These are phyloP conservation scores for Tetrapyrgos nigripes DNA, from an alignment of 1,284 basidiomycete species.

Conservation along the genomic window DNA sequence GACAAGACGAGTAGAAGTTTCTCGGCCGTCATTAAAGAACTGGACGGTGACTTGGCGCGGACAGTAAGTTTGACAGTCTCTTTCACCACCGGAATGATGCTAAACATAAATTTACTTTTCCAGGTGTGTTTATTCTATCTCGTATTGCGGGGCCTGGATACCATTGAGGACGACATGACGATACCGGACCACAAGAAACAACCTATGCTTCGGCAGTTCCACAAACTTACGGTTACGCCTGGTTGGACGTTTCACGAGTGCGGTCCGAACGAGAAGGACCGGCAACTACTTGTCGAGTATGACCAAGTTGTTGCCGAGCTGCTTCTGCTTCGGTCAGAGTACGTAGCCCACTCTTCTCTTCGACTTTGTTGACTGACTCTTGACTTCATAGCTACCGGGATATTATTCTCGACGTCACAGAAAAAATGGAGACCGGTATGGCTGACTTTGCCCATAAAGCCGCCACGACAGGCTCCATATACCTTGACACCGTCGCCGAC, in stretches of 20 bases:
- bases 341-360: slow-evolving; percentile 32
- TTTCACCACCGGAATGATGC: slow-evolving; percentile 2
- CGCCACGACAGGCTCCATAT: slow-evolving; percentile 70
- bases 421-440: slow-evolving; percentile 95
- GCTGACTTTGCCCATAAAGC: slow-evolving; percentile 92
- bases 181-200: slow-evolving; percentile 89
- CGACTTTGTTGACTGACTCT: slow-evolving; percentile 4
- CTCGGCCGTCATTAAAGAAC: slow-evolving; percentile 93
- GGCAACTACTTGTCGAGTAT: slow-evolving; percentile 88
- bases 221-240: slow-evolving; percentile 80
- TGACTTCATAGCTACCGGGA: slow-evolving; percentile 66
- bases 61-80: slow-evolving; percentile 64
- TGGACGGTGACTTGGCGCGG: slow-evolving; percentile 94
- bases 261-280: slow-evolving; percentile 92
- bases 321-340: slow-evolving; percentile 70
- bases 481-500: slow-evolving; percentile 79
- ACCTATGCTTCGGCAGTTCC: slow-evolving; percentile 85
- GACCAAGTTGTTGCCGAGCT: slow-evolving; percentile 87
- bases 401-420: slow-evolving; percentile 84
- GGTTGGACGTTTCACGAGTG: slow-evolving; percentile 90
- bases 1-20: slow-evolving; percentile 93
- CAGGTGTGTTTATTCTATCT: slow-evolving; percentile 97
- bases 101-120: slow-evolving; percentile 4
- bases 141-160: slow-evolving; percentile 92
- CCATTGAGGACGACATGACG: slow-evolving; percentile 99